A percentile compares a stretch with the other conserved stretches of the same genome.
Conservation (phyloP, 2,329 filamentous ascomycete genomes). For the Raffaelea albimanens region DNA sequence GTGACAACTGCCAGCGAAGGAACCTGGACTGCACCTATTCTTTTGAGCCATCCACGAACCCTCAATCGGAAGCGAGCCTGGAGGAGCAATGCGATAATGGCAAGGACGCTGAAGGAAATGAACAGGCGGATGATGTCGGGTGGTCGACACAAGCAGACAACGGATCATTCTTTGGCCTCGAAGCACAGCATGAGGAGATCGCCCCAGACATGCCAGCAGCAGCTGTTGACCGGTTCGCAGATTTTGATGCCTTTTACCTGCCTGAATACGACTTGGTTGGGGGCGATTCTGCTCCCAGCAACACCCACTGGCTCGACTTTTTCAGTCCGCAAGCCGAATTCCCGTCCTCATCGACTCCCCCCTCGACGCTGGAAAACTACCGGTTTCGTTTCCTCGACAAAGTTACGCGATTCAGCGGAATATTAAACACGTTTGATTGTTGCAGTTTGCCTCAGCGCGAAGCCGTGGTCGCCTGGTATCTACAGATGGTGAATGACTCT, state of each 20-base stretch:
- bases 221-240: no score
- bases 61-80: neutral
- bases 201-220: neutral
- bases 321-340: neutral
- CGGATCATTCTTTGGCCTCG: neutral
- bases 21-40: neutral
- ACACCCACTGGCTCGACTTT: conserved; percentile 4
- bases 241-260: no score
- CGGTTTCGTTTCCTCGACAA: conserved; percentile 4
- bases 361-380: neutral
- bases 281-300: neutral
- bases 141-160: neutral
- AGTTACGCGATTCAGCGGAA: conserved; percentile 1
- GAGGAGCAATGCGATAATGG: neutral
- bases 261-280: neutral
- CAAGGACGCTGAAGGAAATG: neutral
- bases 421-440: conserved; percentile 3
- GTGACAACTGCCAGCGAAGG: conserved; percentile 1
- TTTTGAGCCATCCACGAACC: neutral
- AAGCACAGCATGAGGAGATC: neutral
- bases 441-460: neutral
- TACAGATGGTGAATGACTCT: neutral
- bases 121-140: no score
- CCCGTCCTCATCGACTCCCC: neutral
- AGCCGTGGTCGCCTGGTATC: neutral